These are phyloP conservation scores for Litchi chinensis DNA, from an alignment of 345 rosid species.

Conservation along the genomic window DNA sequence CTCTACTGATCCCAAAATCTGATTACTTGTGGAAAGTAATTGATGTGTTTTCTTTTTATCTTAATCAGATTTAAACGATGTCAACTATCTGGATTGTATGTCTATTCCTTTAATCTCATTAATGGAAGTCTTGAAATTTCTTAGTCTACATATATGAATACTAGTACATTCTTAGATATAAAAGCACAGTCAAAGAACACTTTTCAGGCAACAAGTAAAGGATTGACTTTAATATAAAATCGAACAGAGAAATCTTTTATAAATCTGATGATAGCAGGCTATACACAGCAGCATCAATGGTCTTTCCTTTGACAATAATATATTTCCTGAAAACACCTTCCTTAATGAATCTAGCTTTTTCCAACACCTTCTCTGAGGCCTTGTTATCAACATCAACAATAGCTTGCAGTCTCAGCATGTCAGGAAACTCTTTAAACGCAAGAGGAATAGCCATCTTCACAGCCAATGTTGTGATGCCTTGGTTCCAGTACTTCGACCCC, in stretches of 20 bases:
- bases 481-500: constrained; percentile 55
- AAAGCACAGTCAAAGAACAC: background rate
- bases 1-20: constrained; percentile 43
- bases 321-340: constrained; percentile 69
- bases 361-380: constrained; percentile 64
- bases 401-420: constrained; percentile 67
- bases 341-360: constrained; percentile 63
- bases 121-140: too few relatives aligned
- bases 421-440: constrained; percentile 47
- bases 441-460: constrained; percentile 47
- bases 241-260: too few relatives aligned
- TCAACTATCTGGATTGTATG: too few relatives aligned
- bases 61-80: too few relatives aligned
- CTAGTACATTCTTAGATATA: too few relatives aligned
- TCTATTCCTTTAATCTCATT: too few relatives aligned
- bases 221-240: background rate
- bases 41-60: too few relatives aligned
- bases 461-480: constrained; percentile 56
- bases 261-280: background rate
- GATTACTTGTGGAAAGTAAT: background rate
- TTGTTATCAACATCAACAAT: constrained; percentile 55
- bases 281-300: constrained; percentile 9
- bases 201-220: background rate
- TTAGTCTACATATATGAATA: too few relatives aligned
- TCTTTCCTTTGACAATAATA: constrained; percentile 40